Conservation (phyloP, 192 early-diverging fungal species). For the Diversispora eburnea region DNA sequence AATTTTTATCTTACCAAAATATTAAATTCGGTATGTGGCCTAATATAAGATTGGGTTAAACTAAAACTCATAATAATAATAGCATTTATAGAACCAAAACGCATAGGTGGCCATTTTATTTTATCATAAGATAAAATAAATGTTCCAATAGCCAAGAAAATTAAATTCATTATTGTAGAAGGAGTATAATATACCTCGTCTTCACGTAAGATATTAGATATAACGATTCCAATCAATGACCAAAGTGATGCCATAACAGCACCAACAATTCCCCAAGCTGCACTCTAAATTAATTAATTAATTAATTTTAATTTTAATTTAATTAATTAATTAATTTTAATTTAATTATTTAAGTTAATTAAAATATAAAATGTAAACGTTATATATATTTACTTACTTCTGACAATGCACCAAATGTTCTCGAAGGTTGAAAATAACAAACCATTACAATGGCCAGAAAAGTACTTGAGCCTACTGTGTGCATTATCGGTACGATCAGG, state of each 20-base stretch:
- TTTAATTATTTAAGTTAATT: no score
- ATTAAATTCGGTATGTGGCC: neutral
- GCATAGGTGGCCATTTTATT: conserved; percentile 24
- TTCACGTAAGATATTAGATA: neutral
- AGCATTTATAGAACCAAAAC: conserved; percentile 15
- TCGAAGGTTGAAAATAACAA: conserved; percentile 15
- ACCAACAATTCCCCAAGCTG: conserved; percentile 7
- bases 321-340: no score
- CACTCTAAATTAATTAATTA: conserved; percentile 21
- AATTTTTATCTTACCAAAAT: conserved; percentile 7
- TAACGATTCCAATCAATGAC: neutral
- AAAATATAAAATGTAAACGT: no score
- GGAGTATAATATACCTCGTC: neutral
- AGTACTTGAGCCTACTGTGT: neutral
- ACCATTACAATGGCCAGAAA: conserved; percentile 13
- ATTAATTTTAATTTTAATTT: no score
- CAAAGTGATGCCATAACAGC: neutral
- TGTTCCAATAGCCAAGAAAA: conserved; percentile 13
- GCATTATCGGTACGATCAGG: conserved; percentile 11
- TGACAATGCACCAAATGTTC: conserved; percentile 11
- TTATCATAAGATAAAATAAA: conserved; percentile 24
- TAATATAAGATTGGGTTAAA: conserved; percentile 3
- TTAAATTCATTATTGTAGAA: neutral
- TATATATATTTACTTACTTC: conserved; percentile 17
- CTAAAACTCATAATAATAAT: conserved; percentile 3